A percentile compares a stretch with the other conserved stretches of the same genome.
Conservation (phyloP, 345 rosid species). For the Aquilaria yunnanensis region DNA sequence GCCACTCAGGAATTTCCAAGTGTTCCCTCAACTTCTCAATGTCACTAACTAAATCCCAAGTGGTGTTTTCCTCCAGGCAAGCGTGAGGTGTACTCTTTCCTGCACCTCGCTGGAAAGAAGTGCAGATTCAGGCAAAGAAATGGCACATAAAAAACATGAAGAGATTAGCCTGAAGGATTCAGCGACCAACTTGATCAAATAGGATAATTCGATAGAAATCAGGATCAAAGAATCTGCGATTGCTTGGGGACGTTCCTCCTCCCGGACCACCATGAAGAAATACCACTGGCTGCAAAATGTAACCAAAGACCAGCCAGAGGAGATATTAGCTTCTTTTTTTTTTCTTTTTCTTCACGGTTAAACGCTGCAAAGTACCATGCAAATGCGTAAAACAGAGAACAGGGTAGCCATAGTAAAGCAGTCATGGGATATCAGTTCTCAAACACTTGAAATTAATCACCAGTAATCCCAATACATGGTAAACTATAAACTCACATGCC, state of each 20-base stretch:
- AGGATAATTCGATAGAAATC: conserved; percentile 71
- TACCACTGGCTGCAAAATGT: conserved; percentile 69
- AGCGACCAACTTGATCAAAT: conserved; percentile 71
- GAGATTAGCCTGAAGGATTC: not conserved
- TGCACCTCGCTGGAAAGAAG: conserved; percentile 62
- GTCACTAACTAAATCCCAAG: conserved; percentile 84
- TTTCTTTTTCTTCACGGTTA: no score
- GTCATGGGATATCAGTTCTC: not conserved
- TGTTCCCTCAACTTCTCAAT: conserved; percentile 82
- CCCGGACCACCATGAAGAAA: conserved; percentile 99
- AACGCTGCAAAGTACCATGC: no score
- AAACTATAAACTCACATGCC: conserved; percentile 48
- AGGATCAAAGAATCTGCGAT: conserved; percentile 85
- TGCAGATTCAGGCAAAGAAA: conserved; percentile 1
- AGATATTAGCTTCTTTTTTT: no score
- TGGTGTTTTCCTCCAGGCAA: conserved; percentile 85
- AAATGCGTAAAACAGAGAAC: no score
- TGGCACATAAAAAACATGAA: not conserved
- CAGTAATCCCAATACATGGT: not conserved
- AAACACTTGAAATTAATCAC: not conserved
- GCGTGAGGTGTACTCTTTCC: conserved; percentile 98
- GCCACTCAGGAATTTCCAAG: conserved; percentile 86
- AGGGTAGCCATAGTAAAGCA: no score
- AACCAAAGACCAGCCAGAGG: not conserved
- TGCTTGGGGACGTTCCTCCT: conserved; percentile 77